Evolutionary conservation across 257 asterid species (phyloP).

Genomic region (Lycium barbarum): DNA sequence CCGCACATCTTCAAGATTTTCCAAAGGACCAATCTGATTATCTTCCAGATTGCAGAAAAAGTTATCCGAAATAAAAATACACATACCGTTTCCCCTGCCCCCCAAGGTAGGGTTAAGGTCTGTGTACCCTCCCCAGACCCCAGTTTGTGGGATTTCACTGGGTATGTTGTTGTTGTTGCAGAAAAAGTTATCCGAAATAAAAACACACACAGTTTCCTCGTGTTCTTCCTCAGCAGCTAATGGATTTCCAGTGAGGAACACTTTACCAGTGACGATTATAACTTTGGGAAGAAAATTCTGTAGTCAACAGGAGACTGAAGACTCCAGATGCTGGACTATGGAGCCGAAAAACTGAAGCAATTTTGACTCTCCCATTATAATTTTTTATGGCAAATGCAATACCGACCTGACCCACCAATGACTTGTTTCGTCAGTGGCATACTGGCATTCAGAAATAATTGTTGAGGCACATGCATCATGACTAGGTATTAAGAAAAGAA

Average conservation of each 20-base stretch:
- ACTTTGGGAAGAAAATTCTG: not conserved
- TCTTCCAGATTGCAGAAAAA: not conserved
- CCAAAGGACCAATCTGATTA: not conserved
- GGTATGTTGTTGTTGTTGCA: too few species aligned
- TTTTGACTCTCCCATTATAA: not conserved
- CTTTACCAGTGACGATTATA: too few species aligned
- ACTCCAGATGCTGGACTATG: not conserved
- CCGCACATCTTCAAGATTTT: not conserved
- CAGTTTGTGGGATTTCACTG: too few species aligned
- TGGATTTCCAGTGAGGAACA: too few species aligned
- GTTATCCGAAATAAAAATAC: not conserved
- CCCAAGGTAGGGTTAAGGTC: too few species aligned
- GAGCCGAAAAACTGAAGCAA: not conserved
- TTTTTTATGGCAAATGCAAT: not conserved
- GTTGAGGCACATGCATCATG: not conserved
- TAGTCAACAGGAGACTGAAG: too few species aligned
- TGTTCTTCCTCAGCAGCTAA: not conserved
- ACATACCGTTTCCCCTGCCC: not conserved
- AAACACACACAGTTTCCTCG: too few species aligned
- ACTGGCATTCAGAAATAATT: not conserved
- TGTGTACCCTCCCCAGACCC: too few species aligned
- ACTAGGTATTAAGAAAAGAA: not conserved
- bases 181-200: too few species aligned
- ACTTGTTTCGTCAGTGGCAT: not conserved
- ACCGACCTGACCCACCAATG: not conserved